phyloP scores from a whole-genome alignment of 2,329 filamentous ascomycete genomes.

The Amylocarpus encephaloides region DNA sequence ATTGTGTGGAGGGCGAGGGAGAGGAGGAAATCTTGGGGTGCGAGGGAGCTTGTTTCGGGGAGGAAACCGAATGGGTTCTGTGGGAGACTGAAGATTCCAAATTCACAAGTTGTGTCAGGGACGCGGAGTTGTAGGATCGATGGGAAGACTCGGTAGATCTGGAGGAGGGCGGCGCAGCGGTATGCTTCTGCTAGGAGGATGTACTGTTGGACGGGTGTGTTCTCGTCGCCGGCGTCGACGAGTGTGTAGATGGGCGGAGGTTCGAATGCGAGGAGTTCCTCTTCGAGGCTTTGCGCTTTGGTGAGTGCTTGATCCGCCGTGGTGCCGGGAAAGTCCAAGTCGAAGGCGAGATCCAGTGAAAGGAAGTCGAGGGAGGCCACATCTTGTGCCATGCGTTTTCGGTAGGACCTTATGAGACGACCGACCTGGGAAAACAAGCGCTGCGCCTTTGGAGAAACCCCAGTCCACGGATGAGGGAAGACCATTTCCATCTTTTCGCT shows the following conservation, averaged over 20 bases:
- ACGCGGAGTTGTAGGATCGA: constrained; percentile 18
- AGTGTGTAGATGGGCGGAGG: constrained; percentile 18
- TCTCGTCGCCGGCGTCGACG: constrained; percentile 27
- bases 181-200: constrained; percentile 27
- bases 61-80: constrained; percentile 11
- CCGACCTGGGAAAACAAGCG: constrained; percentile 26
- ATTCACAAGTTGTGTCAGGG: constrained; percentile 8
- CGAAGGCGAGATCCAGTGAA: constrained; percentile 20
- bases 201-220: constrained; percentile 28
- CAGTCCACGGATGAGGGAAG: constrained; percentile 30
- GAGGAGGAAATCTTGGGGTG: constrained; percentile 24
- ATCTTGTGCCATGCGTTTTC: constrained; percentile 18
- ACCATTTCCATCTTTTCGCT: constrained; percentile 10
- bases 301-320: constrained; percentile 16
- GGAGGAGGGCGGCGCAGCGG: constrained; percentile 23
- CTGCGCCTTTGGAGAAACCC: constrained; percentile 25
- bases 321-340: constrained; percentile 15
- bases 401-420: constrained; percentile 24
- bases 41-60: constrained; percentile 11
- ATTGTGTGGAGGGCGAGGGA: constrained; percentile 25
- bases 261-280: constrained; percentile 23
- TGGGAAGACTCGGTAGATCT: constrained; percentile 27
- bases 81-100: background rate
- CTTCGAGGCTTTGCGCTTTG: constrained; percentile 22
- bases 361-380: constrained; percentile 18